These are phyloP conservation scores for Syzygium malaccense DNA, from an alignment of 441 rosid genomes.

Conservation along the genomic window DNA sequence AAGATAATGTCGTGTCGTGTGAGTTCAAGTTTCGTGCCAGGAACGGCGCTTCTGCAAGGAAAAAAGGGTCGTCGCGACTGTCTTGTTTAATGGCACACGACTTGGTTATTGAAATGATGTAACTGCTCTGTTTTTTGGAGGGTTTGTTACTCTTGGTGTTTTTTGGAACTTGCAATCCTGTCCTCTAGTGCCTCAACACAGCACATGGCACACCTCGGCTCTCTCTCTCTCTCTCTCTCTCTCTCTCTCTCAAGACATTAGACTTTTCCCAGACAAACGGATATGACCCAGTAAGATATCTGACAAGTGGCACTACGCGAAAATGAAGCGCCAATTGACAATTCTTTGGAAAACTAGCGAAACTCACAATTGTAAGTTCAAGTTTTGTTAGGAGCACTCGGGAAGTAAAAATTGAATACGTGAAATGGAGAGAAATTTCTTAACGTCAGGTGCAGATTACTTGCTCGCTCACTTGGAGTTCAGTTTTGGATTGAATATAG, in stretches of 20 bases:
- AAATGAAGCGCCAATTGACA: not conserved
- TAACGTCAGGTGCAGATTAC: not conserved
- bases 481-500: not conserved
- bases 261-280: not conserved
- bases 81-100: not conserved
- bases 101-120: not conserved
- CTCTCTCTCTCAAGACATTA: not conserved
- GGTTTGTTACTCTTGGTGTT: not conserved
- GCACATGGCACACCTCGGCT: not conserved
- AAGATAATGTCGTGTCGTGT: not conserved
- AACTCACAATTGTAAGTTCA: not conserved
- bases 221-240: not conserved
- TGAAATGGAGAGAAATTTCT: not conserved
- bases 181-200: not conserved
- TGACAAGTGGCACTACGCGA: not conserved
- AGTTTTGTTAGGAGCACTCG: not conserved
- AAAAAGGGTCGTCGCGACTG: not conserved
- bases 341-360: no score
- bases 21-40: slow-evolving; percentile 13
- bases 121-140: not conserved
- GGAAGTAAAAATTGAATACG: not conserved
- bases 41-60: slow-evolving; percentile 9
- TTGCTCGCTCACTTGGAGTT: not conserved
- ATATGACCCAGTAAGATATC: not conserved
- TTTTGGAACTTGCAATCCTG: slow-evolving; percentile 20